Percentiles rank a stretch among this genome's conserved stretches.
These are phyloP conservation scores for Colletotrichum sojae DNA, from an alignment of 2,329 filamentous ascomycete genomes.

Conservation along the genomic window DNA sequence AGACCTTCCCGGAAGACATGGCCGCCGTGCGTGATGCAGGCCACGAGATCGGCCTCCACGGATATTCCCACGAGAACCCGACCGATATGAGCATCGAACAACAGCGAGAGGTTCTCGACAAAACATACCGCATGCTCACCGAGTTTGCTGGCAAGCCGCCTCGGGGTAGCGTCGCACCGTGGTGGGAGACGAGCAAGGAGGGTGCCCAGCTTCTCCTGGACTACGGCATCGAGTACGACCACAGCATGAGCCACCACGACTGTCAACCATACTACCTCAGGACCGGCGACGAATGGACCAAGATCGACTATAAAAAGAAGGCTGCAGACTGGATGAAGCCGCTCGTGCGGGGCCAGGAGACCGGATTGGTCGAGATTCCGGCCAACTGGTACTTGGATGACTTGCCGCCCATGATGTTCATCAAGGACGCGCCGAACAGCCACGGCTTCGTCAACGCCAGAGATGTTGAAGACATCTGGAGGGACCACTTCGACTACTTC, in stretches of 20 bases:
- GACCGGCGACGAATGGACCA: conserved; percentile 76
- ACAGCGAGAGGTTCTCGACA: conserved; percentile 81
- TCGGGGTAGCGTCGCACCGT: conserved; percentile 80
- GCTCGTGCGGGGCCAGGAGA: conserved; percentile 69
- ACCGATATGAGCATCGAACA: conserved; percentile 81
- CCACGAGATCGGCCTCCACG: conserved; percentile 72
- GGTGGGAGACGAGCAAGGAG: conserved; percentile 80
- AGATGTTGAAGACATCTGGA: conserved; percentile 77
- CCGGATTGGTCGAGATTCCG: conserved; percentile 77
- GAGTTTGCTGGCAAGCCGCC: conserved; percentile 80
- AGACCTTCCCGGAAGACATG: conserved; percentile 64
- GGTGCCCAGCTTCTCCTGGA: conserved; percentile 74
- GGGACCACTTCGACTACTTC: conserved; percentile 80
- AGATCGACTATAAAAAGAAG: conserved; percentile 76
- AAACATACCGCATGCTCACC: conserved; percentile 79
- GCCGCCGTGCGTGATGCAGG: conserved; percentile 61
- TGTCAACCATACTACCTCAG: conserved; percentile 75
- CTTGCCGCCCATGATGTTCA: conserved; percentile 80
- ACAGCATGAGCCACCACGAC: conserved; percentile 77
- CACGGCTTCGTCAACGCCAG: conserved; percentile 72
- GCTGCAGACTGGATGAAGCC: conserved; percentile 78
- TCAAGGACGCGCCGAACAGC: conserved; percentile 75
- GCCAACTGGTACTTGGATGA: conserved; percentile 76
- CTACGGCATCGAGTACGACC: conserved; percentile 80
- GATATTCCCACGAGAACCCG: conserved; percentile 83